Conservation (phyloP, 2,329 filamentous ascomycete species). For the Periconia digitata region DNA sequence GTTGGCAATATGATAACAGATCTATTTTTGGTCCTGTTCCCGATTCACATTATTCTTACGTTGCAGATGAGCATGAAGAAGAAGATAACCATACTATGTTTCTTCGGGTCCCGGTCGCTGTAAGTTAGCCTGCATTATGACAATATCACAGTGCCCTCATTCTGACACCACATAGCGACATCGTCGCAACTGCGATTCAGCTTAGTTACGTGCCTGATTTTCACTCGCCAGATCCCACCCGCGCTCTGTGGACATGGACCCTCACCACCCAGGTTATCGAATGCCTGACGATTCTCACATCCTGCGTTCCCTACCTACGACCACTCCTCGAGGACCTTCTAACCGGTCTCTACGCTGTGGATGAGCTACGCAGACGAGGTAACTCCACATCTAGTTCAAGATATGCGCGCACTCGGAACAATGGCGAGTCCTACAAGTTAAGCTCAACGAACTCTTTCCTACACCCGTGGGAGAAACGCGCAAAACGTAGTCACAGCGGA, state of each 20-base stretch:
- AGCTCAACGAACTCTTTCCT: constrained; percentile 20
- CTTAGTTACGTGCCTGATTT: constrained; percentile 32
- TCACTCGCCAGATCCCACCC: constrained; percentile 27
- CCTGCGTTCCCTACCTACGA: constrained; percentile 39
- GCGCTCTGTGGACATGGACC: constrained; percentile 39
- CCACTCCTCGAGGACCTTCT: constrained; percentile 37
- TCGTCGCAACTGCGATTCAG: constrained; percentile 36
- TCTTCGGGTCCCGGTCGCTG: constrained; percentile 37
- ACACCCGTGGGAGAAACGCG: constrained; percentile 11
- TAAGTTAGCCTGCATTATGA: constrained; percentile 9
- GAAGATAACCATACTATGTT: constrained; percentile 37
- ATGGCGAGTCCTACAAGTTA: constrained; percentile 33
- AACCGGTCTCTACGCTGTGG: constrained; percentile 36
- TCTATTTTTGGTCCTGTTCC: constrained; percentile 34
- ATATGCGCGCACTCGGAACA: constrained; percentile 25
- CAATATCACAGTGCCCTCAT: neutral
- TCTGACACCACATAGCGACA: constrained; percentile 24
- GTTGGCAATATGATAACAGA: constrained; percentile 39
- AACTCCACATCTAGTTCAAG: constrained; percentile 31
- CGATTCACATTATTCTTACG: constrained; percentile 36
- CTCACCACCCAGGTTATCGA: constrained; percentile 35
- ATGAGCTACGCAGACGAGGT: constrained; percentile 34
- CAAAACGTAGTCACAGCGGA: constrained; percentile 18
- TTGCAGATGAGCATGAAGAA: constrained; percentile 39
- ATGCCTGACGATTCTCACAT: constrained; percentile 40